Conservation (phyloP, 1,284 basidiomycete genomes). For the Leccinum angustisporum region DNA sequence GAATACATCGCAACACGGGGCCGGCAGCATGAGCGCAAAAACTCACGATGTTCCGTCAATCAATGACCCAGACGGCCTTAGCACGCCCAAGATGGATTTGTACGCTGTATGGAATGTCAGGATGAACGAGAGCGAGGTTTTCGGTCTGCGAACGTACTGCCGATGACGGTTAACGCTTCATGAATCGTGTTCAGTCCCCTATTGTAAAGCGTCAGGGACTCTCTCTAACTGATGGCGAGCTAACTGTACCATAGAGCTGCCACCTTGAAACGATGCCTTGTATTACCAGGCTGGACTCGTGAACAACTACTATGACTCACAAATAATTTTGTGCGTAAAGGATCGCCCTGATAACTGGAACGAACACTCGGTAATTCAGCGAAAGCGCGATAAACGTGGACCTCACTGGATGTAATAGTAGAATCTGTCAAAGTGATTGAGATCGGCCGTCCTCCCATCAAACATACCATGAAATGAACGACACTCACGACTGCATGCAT, state of each 20-base stretch:
- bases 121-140: neutral
- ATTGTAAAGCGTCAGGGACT: neutral
- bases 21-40: neutral
- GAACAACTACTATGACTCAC: conserved; percentile 6
- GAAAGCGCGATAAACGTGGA: neutral
- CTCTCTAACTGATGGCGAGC: neutral
- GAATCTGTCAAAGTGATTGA: conserved; percentile 8
- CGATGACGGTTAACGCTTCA: conserved; percentile 3
- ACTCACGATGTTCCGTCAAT: conserved; percentile 6
- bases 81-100: conserved; percentile 15
- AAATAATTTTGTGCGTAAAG: conserved; percentile 2
- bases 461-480: neutral
- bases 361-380: neutral
- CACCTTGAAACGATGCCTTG: conserved; percentile 1
- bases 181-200: conserved; percentile 13
- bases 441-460: neutral
- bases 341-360: conserved; percentile 16
- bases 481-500: conserved; percentile 1
- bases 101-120: conserved; percentile 7
- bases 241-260: conserved; percentile 4
- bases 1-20: neutral
- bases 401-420: conserved; percentile 17
- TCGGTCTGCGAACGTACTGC: conserved; percentile 3
- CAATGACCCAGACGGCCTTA: neutral
- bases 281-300: neutral